A percentile compares a stretch with the other conserved stretches of the same genome.
These are phyloP conservation scores for Lepiota venenata DNA, from an alignment of 768 basidiomycete species.

Conservation along the genomic window DNA sequence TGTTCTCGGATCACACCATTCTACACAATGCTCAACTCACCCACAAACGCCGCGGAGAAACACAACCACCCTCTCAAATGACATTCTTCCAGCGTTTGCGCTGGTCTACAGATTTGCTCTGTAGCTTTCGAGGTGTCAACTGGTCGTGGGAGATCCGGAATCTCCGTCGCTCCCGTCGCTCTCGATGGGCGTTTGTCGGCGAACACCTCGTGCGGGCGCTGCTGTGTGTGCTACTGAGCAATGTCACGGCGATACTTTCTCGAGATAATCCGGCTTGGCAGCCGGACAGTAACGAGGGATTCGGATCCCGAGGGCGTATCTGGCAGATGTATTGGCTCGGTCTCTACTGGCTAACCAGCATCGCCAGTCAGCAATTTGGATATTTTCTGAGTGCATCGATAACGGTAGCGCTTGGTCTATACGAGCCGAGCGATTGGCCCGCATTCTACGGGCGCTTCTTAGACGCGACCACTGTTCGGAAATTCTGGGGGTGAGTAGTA, in stretches of 20 bases:
- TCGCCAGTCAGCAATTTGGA: background rate
- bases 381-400: constrained; percentile 2
- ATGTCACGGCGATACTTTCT: background rate
- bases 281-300: too few relatives aligned
- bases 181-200: constrained; percentile 4
- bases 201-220: background rate
- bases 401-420: constrained; percentile 12
- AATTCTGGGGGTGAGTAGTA: constrained; percentile 30
- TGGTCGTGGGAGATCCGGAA: constrained; percentile 12
- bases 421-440: constrained; percentile 25
- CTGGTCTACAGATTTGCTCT: constrained; percentile 7
- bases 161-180: constrained; percentile 1
- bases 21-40: constrained; percentile 5
- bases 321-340: too few relatives aligned
- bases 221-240: background rate
- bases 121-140: constrained; percentile 10
- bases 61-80: background rate
- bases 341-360: background rate
- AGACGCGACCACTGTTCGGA: constrained; percentile 28
- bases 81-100: constrained; percentile 1
- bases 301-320: too few relatives aligned
- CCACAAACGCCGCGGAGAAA: constrained; percentile 4
- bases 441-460: constrained; percentile 22
- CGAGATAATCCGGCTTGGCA: too few relatives aligned
- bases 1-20: constrained; percentile 6